A percentile compares a stretch with the other conserved stretches of the same genome.
Conservation (phyloP, 148 eudicot species). For the Rhododendron simsii region DNA sequence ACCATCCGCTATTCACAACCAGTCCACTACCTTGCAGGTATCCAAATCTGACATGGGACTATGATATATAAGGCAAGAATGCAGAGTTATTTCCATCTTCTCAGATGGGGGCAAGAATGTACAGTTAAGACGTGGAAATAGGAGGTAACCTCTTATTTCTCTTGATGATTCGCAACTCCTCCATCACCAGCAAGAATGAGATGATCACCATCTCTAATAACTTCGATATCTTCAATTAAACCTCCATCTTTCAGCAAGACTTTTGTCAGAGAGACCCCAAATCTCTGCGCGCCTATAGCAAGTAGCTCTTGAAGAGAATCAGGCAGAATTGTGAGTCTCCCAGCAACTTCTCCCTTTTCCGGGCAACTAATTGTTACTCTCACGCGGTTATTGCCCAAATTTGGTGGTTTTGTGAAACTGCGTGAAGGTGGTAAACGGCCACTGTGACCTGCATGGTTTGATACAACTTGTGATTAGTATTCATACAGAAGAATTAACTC, state of each 20-base stretch:
- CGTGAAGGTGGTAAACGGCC: constrained; percentile 8
- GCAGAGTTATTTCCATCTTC: neutral
- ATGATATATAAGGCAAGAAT: neutral
- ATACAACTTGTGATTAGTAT: neutral
- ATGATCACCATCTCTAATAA: constrained; percentile 80
- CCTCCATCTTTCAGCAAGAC: constrained; percentile 56
- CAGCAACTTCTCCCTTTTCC: constrained; percentile 21
- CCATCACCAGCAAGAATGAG: constrained; percentile 37
- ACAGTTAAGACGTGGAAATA: neutral
- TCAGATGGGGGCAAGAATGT: neutral
- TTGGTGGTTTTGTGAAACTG: constrained; percentile 6
- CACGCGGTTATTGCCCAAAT: constrained; percentile 10
- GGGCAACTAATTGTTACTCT: constrained; percentile 59
- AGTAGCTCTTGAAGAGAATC: constrained; percentile 55
- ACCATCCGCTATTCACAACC: neutral
- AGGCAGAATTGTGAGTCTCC: constrained; percentile 47
- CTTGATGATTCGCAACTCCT: neutral
- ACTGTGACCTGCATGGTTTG: constrained; percentile 32
- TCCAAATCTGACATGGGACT: neutral
- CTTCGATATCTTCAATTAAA: constrained; percentile 49
- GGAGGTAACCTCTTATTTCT: neutral
- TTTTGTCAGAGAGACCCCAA: constrained; percentile 36
- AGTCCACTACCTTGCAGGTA: neutral
- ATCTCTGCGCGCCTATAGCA: constrained; percentile 47
- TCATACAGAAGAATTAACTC: neutral